phyloP scores from a whole-genome alignment of 768 basidiomycete genomes.

The Boletellus ananiceps region DNA sequence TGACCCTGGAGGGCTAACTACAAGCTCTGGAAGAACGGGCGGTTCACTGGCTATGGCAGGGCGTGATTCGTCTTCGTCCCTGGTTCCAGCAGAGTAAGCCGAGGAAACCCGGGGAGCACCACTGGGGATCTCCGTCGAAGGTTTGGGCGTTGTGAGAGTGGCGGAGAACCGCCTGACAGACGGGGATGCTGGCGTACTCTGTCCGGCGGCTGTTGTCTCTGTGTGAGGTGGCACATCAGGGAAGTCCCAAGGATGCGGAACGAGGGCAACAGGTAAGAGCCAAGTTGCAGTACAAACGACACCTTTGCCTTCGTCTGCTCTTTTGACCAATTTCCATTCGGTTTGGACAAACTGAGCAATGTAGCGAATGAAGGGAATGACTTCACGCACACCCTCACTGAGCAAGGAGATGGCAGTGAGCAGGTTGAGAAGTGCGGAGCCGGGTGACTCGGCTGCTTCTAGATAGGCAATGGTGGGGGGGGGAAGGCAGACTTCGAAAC shows the following conservation, averaged over 20 bases:
- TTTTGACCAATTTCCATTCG: slow-evolving; percentile 63
- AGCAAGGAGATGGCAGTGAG: slow-evolving; percentile 67
- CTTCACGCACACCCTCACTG: slow-evolving; percentile 73
- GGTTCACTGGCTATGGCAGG: slow-evolving; percentile 26
- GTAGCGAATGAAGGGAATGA: slow-evolving; percentile 81
- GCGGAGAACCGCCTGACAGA: slow-evolving; percentile 22
- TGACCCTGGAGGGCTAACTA: slow-evolving; percentile 32
- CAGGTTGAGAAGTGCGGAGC: slow-evolving; percentile 58
- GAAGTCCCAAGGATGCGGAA: slow-evolving; percentile 80
- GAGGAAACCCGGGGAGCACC: slow-evolving; percentile 25
- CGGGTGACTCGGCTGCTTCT: slow-evolving; percentile 57
- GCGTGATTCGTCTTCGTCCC: slow-evolving; percentile 24
- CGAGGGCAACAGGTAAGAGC: slow-evolving; percentile 77
- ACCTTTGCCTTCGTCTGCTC: slow-evolving; percentile 63
- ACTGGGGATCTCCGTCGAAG: slow-evolving; percentile 23
- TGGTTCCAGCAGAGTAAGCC: slow-evolving; percentile 28
- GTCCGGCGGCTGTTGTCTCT: slow-evolving; percentile 10
- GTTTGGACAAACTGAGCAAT: slow-evolving; percentile 74
- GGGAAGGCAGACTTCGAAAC: slow-evolving; percentile 73
- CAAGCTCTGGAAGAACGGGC: slow-evolving; percentile 32
- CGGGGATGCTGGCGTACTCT: slow-evolving; percentile 20
- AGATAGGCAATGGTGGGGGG: slow-evolving; percentile 63
- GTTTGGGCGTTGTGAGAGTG: slow-evolving; percentile 26
- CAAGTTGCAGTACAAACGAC: slow-evolving; percentile 91
- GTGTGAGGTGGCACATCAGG: slow-evolving; percentile 36